A percentile compares a stretch with the other conserved stretches of the same genome.
phyloP scores from a whole-genome alignment of 78 protist species.

The Cavenderia fasciculata region DNA sequence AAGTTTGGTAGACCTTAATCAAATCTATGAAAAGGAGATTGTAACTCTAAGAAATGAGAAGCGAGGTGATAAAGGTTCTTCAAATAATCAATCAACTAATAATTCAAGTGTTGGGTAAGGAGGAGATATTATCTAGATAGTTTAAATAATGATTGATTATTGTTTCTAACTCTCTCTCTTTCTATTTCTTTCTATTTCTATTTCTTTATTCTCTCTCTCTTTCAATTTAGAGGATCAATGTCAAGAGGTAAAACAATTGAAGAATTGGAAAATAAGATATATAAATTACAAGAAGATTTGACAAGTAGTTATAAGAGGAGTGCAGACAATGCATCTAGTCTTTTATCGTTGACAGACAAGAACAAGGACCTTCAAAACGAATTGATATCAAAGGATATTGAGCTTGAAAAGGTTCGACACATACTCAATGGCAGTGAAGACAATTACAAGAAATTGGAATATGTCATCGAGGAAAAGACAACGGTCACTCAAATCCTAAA shows the following conservation, averaged over 20 bases:
- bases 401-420: slow-evolving; percentile 23
- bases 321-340: slow-evolving; percentile 63
- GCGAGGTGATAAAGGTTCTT: slow-evolving; percentile 4
- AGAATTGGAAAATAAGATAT: slow-evolving; percentile 63
- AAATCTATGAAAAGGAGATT: slow-evolving; percentile 60
- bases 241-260: slow-evolving; percentile 24
- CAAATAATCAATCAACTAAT: neutral
- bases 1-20: slow-evolving; percentile 13
- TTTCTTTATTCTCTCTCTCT: neutral
- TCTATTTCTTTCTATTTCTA: too few relatives aligned
- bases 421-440: slow-evolving; percentile 17
- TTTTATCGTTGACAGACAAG: slow-evolving; percentile 33
- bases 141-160: too few relatives aligned
- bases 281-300: slow-evolving; percentile 66
- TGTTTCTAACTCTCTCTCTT: too few relatives aligned
- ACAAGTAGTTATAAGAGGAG: slow-evolving; percentile 62
- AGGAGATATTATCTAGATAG: too few relatives aligned
- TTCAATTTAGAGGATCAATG: neutral
- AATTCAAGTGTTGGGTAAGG: too few relatives aligned
- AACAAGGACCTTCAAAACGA: slow-evolving; percentile 66
- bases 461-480: slow-evolving; percentile 44
- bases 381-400: slow-evolving; percentile 61
- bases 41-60: slow-evolving; percentile 49
- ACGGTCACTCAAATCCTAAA: slow-evolving; percentile 44
- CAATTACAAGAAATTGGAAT: slow-evolving; percentile 16